Evolutionary conservation across 352 stramenopile genomes (phyloP).

Genomic region (Phytophthora citricola): DNA sequence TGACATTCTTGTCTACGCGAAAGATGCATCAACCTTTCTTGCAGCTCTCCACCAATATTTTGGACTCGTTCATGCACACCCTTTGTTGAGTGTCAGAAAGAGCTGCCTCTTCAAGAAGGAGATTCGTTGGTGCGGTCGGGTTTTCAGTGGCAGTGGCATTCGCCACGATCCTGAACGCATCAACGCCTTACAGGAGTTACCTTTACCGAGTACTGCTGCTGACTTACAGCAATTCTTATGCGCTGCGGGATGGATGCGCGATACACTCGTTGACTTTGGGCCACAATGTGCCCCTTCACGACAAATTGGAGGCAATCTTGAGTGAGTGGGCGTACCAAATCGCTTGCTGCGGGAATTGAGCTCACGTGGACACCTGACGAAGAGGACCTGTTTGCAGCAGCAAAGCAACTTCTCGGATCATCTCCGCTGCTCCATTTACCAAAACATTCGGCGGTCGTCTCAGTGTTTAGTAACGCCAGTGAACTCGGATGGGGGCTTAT

Average conservation of each 20-base stretch:
- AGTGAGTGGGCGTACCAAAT: slow-evolving; percentile 5
- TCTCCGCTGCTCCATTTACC: slow-evolving; percentile 9
- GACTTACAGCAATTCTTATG: slow-evolving; percentile 38
- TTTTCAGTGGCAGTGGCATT: slow-evolving; percentile 15
- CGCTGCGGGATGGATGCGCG: slow-evolving; percentile 23
- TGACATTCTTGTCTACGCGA: slow-evolving; percentile 25
- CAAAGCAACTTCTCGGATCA: neutral
- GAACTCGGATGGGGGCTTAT: slow-evolving; percentile 13
- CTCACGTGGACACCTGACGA: neutral
- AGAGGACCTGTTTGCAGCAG: neutral
- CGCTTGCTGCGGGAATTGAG: neutral
- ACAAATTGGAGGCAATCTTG: slow-evolving; percentile 14
- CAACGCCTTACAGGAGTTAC: neutral
- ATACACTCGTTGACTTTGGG: slow-evolving; percentile 24
- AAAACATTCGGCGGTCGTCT: neutral
- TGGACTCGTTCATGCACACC: neutral
- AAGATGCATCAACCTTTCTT: slow-evolving; percentile 6
- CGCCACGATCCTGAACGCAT: slow-evolving; percentile 18
- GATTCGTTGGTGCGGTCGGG: slow-evolving; percentile 28
- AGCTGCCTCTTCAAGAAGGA: slow-evolving; percentile 14
- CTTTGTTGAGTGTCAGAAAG: slow-evolving; percentile 27
- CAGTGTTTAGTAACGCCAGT: slow-evolving; percentile 10
- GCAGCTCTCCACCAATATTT: slow-evolving; percentile 16
- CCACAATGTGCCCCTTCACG: slow-evolving; percentile 14
- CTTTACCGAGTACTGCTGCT: slow-evolving; percentile 4